phyloP scores from a whole-genome alignment of 2,329 filamentous ascomycete genomes.

The Fusarium staphyleae region DNA sequence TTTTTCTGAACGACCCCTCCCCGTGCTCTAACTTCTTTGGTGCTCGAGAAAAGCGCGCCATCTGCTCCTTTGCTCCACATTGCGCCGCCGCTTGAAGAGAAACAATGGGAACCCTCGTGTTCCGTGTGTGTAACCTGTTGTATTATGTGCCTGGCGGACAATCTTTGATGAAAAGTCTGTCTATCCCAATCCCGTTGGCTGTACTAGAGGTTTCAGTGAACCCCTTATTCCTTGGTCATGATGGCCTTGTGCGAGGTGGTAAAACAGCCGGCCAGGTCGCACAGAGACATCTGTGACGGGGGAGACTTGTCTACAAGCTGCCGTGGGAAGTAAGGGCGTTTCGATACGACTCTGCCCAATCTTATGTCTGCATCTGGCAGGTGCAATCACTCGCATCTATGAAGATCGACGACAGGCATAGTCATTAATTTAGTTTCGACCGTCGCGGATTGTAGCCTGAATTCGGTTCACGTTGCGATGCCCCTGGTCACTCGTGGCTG shows the following conservation, averaged over 20 bases:
- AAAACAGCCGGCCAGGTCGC: background rate
- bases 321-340: background rate
- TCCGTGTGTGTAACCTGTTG: background rate
- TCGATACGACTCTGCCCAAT: background rate
- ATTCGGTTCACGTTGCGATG: background rate
- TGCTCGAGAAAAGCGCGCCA: background rate
- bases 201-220: no score
- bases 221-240: no score
- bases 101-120: background rate
- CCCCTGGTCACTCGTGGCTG: background rate
- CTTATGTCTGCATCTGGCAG: background rate
- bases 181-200: no score
- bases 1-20: constrained; percentile 5
- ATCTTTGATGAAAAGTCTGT: no score
- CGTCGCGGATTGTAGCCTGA: constrained; percentile 10
- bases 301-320: no score
- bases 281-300: background rate
- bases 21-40: background rate
- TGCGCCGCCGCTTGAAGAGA: background rate
- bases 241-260: no score
- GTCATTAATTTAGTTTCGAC: background rate
- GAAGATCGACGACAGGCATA: constrained; percentile 26
- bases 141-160: no score
- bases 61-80: background rate
- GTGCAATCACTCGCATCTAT: constrained; percentile 4